Conservation (phyloP, 495 filamentous ascomycete genomes). For the Lepidopterella palustris region DNA sequence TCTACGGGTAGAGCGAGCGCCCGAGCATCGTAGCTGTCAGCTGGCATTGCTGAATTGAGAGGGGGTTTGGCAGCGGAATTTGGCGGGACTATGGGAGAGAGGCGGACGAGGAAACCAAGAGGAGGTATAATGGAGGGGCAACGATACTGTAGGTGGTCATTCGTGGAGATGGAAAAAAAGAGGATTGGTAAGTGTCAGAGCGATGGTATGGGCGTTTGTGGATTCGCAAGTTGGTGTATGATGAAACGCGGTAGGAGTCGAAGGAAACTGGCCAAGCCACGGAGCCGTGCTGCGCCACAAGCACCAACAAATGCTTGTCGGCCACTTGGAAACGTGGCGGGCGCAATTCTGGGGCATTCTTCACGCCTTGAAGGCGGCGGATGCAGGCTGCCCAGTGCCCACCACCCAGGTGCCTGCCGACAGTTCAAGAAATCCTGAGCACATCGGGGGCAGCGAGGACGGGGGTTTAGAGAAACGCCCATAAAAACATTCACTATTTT, state of each 20-base stretch:
- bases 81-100: conserved; percentile 2
- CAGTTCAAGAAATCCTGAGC: too few species aligned
- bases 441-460: too few species aligned
- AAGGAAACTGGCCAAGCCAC: neutral
- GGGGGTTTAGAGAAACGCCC: too few species aligned
- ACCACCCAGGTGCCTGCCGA: too few species aligned
- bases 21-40: conserved; percentile 41
- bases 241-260: neutral
- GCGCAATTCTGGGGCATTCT: too few species aligned
- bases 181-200: neutral
- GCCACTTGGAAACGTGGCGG: too few species aligned
- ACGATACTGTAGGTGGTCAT: neutral
- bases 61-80: conserved; percentile 5
- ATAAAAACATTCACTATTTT: too few species aligned
- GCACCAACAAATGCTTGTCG: too few species aligned
- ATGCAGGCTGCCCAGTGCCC: too few species aligned
- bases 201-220: neutral
- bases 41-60: conserved; percentile 14
- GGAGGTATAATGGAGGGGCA: neutral
- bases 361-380: too few species aligned
- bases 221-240: neutral
- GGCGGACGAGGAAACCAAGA: neutral
- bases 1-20: conserved; percentile 56
- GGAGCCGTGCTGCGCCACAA: neutral
- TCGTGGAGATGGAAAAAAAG: neutral